Evolutionary conservation across 352 stramenopile species (phyloP).

Genomic region (Phytophthora pini): DNA sequence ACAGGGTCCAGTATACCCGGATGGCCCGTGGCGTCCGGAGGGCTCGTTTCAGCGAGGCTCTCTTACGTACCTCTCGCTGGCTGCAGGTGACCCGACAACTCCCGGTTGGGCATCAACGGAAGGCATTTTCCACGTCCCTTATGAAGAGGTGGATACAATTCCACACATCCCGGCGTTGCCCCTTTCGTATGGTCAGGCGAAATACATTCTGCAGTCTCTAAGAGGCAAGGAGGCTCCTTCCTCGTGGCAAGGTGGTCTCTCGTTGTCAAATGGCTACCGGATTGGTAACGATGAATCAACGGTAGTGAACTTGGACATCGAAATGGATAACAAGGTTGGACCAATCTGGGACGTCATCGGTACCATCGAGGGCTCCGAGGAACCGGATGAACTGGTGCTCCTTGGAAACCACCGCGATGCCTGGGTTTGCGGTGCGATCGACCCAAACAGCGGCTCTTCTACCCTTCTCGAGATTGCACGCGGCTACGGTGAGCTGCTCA

Average conservation of each 20-base stretch:
- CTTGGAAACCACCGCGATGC: constrained; percentile 85
- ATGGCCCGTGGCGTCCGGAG: constrained; percentile 34
- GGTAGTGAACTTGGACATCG: constrained; percentile 59
- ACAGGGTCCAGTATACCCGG: constrained; percentile 62
- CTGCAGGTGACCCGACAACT: constrained; percentile 65
- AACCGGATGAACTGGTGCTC: constrained; percentile 57
- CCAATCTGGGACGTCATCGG: constrained; percentile 41
- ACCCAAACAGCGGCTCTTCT: constrained; percentile 42
- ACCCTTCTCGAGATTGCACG: constrained; percentile 69
- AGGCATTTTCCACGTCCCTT: constrained; percentile 44
- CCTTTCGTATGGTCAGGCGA: constrained; percentile 80
- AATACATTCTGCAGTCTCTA: constrained; percentile 73
- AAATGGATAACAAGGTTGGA: constrained; percentile 77
- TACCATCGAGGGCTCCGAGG: constrained; percentile 68
- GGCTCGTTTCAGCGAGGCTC: constrained; percentile 81
- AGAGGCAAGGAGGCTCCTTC: constrained; percentile 54
- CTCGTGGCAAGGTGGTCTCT: constrained; percentile 65
- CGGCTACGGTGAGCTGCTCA: constrained; percentile 54
- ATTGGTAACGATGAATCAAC: constrained; percentile 72
- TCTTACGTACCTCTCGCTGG: constrained; percentile 68
- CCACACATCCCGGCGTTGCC: constrained; percentile 70
- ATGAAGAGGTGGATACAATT: constrained; percentile 61
- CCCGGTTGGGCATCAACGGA: constrained; percentile 45
- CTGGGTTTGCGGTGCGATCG: constrained; percentile 47
- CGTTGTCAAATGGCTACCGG: constrained; percentile 60